Conservation (phyloP, 2,329 filamentous ascomycete species). For the Trichoderma gracile region DNA sequence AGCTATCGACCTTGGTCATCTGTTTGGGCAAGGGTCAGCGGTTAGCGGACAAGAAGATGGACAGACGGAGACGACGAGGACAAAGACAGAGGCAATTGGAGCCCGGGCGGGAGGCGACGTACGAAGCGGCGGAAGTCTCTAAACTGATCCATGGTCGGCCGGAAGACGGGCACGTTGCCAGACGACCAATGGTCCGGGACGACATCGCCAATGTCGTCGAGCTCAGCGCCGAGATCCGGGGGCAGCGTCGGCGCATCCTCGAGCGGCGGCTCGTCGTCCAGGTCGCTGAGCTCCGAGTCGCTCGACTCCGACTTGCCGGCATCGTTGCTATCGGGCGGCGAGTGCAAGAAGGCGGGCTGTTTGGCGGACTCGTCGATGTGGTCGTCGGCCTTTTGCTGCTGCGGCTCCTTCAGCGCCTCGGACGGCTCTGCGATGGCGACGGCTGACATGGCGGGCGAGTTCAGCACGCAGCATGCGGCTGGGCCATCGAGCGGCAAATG, state of each 20-base stretch:
- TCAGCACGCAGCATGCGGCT: constrained; percentile 42
- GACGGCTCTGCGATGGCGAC: constrained; percentile 49
- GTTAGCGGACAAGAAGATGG: constrained; percentile 32
- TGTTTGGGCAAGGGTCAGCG: constrained; percentile 35
- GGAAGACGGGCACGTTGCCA: constrained; percentile 90
- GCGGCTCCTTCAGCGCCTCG: constrained; percentile 30
- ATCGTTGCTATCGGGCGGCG: constrained; percentile 65
- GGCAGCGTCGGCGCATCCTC: constrained; percentile 36
- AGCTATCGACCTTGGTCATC: constrained; percentile 83
- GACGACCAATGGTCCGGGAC: constrained; percentile 89
- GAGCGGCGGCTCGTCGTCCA: constrained; percentile 56
- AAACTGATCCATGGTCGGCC: constrained; percentile 93
- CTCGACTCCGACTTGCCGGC: constrained; percentile 59
- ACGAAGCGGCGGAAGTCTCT: constrained; percentile 91
- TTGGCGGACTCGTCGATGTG: constrained; percentile 41
- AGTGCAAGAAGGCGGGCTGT: constrained; percentile 54
- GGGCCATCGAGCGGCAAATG: constrained; percentile 37
- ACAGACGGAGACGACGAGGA: not conserved
- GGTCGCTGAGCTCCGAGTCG: constrained; percentile 67
- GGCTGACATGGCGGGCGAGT: constrained; percentile 54
- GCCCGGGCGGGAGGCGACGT: constrained; percentile 38
- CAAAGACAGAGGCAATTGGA: not conserved
- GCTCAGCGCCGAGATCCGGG: constrained; percentile 35
- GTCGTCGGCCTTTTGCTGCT: constrained; percentile 28
- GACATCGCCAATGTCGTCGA: constrained; percentile 73